phyloP scores from a whole-genome alignment of 2,329 filamentous ascomycete genomes.

The Diaporthe citri region DNA sequence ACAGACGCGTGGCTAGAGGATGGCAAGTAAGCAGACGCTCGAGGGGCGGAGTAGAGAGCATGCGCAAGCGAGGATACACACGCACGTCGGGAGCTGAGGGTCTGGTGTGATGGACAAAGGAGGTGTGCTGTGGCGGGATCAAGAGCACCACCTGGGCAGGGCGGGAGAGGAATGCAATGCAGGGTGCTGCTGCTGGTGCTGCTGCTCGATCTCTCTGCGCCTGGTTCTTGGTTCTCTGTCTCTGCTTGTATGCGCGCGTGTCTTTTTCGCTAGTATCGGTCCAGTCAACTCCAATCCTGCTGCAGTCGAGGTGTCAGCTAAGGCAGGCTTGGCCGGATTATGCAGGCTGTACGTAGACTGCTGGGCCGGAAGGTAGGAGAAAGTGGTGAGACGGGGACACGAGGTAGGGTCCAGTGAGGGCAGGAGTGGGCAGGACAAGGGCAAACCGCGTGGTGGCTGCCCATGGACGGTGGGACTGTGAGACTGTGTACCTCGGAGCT shows the following conservation, averaged over 20 bases:
- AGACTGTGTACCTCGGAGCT: constrained; percentile 29
- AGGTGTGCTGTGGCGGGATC: constrained; percentile 12
- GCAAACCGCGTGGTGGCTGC: constrained; percentile 21
- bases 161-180: constrained; percentile 24
- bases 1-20: constrained; percentile 15
- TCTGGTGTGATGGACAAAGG: constrained; percentile 18
- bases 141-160: constrained; percentile 15
- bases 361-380: background rate
- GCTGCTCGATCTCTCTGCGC: background rate
- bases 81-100: constrained; percentile 19
- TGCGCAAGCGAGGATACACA: constrained; percentile 33
- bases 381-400: constrained; percentile 3
- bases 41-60: constrained; percentile 2
- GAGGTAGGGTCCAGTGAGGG: constrained; percentile 1
- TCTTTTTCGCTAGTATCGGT: constrained; percentile 11
- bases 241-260: background rate
- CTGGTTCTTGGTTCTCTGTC: background rate
- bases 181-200: constrained; percentile 24
- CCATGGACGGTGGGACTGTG: constrained; percentile 7
- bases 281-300: constrained; percentile 23
- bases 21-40: constrained; percentile 30
- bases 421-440: constrained; percentile 12
- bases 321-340: constrained; percentile 19
- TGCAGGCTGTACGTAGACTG: constrained; percentile 24
- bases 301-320: constrained; percentile 32